A percentile compares a stretch with the other conserved stretches of the same genome.
Evolutionary conservation across 202 grass and related monocot genomes (phyloP).

Genomic region (Panicum virgatum): DNA sequence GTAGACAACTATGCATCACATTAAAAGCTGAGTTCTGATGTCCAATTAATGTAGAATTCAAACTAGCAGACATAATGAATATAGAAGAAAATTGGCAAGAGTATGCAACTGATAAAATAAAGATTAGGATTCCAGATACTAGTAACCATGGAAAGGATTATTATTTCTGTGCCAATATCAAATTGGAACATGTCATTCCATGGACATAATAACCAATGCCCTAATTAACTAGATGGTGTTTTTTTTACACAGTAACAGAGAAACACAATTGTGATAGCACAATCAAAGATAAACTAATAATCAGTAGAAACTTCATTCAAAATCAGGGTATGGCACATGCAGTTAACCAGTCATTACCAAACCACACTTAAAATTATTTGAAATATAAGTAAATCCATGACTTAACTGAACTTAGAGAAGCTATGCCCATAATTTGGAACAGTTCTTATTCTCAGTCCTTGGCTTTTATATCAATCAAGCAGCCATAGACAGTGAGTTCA

Average conservation of each 20-base stretch:
- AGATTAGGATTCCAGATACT: not conserved
- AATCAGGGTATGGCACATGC: not conserved
- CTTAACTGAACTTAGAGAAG: not conserved
- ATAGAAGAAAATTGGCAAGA: slow-evolving; percentile 4
- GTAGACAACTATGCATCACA: slow-evolving; percentile 5
- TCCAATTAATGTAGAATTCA: not conserved
- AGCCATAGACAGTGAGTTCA: not conserved
- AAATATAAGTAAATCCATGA: not conserved
- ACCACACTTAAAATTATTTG: not conserved
- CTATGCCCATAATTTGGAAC: not conserved
- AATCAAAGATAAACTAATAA: not conserved
- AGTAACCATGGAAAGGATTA: not conserved
- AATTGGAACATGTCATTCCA: not conserved
- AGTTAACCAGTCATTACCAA: slow-evolving; percentile 10
- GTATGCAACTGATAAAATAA: not conserved
- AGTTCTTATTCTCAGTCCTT: not conserved
- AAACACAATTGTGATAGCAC: not conserved
- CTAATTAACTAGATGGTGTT: not conserved
- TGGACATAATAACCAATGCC: slow-evolving; percentile 3
- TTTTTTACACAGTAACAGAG: not conserved
- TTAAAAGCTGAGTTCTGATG: not conserved
- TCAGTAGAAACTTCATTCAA: not conserved
- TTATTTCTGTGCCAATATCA: not conserved
- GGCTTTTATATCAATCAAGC: not conserved
- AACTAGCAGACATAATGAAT: slow-evolving; percentile 12